Base-by-base conservation (phyloP, 2,329 filamentous ascomycete species). In the Claviceps africana region DNA sequence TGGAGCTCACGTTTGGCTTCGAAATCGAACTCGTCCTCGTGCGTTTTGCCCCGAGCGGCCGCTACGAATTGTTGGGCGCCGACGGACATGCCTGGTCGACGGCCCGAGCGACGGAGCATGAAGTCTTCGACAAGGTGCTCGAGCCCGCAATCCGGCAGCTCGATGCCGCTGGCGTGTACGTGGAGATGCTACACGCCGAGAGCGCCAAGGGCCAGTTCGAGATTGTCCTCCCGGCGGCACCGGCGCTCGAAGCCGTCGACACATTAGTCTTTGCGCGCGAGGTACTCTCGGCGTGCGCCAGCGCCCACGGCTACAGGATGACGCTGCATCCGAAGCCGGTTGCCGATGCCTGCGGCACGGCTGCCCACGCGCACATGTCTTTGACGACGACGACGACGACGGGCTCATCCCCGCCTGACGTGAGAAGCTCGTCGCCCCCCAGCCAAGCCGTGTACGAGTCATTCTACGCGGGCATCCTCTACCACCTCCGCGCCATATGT, bases 1-100 rank as follows among this genome's bases (percentile, higher is more conserved):
- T 88, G 2, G 66, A 72, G 3, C 79, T 89, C 47, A 71, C 83
- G 0, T 66, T 88, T 17, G 88, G 88, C 0, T 94, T 93, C 57
- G 88, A 95, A 65, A 80, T 94, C 42, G 88, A 94, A 65, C 78
- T 93, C 10, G 74, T 86, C 1, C 82, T 94, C 56, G 70, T 91
- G 57, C 73, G 74, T 42, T 73, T 74, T 5, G 55, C 57, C 1
- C 57, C 62, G 10, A 56, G 61, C 2, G 64, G 66, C 4, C 60
- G 63, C n/a, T 70, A 67, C 42, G 65, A 67, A 8, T 61, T 67
- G 1, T 72, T 84, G 0, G 63, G 75, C n/a, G 76, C 76, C 8
- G 72, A 75, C 46, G 81, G 80, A 1, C 86, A 91, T 59, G 81
- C 82, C 1, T 91, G 85, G 85, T 82, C 80, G 0, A 77, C 80